Conservation (phyloP, 2,329 filamentous ascomycete species). For the Calycina herbarum region DNA sequence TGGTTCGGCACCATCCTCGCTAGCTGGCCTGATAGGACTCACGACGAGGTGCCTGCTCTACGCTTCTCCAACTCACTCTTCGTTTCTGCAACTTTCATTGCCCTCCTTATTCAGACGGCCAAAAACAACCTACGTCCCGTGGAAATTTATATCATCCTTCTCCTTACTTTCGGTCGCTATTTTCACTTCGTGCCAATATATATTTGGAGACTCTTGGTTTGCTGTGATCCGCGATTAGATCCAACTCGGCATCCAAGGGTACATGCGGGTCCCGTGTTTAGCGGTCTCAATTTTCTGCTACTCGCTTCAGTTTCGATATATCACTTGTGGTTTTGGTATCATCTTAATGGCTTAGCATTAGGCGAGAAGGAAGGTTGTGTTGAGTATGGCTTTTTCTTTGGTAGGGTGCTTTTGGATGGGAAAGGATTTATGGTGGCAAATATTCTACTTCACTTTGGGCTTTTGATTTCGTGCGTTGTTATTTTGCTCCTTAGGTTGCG, state of each 20-base stretch:
- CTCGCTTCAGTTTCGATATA: slow-evolving; percentile 17
- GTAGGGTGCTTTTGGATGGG: slow-evolving; percentile 14
- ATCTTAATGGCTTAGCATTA: background rate
- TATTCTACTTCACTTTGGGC: slow-evolving; percentile 16
- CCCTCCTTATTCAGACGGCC: slow-evolving; percentile 16
- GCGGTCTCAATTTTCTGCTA: slow-evolving; percentile 17
- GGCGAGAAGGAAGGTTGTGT: slow-evolving; percentile 8
- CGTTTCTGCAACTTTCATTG: slow-evolving; percentile 18
- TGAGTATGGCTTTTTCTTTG: slow-evolving; percentile 22
- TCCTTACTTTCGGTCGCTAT: slow-evolving; percentile 20
- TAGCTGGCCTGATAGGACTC: slow-evolving; percentile 12
- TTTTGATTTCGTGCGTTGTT: slow-evolving; percentile 17
- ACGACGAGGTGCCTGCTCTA: slow-evolving; percentile 13
- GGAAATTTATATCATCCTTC: slow-evolving; percentile 23
- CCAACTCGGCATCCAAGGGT: slow-evolving; percentile 20
- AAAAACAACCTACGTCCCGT: slow-evolving; percentile 14
- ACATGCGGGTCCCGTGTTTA: slow-evolving; percentile 11
- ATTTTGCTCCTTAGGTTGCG: slow-evolving; percentile 4
- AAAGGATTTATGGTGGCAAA: slow-evolving; percentile 16
- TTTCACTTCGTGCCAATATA: slow-evolving; percentile 19
- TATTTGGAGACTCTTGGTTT: slow-evolving; percentile 17
- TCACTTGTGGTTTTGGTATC: slow-evolving; percentile 24
- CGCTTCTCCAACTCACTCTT: slow-evolving; percentile 19
- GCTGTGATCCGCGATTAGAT: slow-evolving; percentile 15
- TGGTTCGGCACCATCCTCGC: slow-evolving; percentile 24